phyloP scores from a whole-genome alignment of 2,329 filamentous ascomycete genomes.

The Tolypocladium ovalisporum region DNA sequence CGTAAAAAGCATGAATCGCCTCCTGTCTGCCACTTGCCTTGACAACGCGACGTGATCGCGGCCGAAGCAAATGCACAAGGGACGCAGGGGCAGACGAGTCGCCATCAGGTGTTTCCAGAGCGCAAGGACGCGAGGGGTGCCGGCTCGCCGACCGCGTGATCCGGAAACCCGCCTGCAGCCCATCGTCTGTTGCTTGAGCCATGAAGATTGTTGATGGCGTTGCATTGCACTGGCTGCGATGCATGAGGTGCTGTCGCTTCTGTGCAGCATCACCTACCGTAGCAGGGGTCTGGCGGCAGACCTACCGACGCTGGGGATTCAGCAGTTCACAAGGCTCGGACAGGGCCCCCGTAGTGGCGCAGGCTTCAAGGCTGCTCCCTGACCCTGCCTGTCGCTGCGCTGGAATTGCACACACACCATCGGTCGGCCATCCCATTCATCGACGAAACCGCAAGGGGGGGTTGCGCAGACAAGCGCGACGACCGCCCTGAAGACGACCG shows the following conservation, averaged over 20 bases:
- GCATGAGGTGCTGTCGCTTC: background rate
- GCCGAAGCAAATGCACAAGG: background rate
- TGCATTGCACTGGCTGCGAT: background rate
- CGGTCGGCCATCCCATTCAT: background rate
- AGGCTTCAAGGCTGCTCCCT: background rate
- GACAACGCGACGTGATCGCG: conserved; percentile 2
- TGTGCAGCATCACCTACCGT: no score
- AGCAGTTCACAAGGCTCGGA: background rate
- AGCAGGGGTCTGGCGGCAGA: conserved; percentile 7
- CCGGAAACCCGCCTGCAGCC: background rate
- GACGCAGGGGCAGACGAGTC: background rate
- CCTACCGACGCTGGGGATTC: conserved; percentile 5
- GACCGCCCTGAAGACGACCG: background rate
- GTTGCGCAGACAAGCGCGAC: background rate
- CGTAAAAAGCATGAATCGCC: conserved; percentile 5
- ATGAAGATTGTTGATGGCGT: background rate
- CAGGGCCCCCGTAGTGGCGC: background rate
- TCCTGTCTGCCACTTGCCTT: conserved; percentile 5
- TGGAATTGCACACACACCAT: background rate
- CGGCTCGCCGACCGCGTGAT: background rate
- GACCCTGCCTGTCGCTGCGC: background rate
- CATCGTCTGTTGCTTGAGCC: background rate
- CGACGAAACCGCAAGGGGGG: background rate
- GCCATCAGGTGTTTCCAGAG: background rate
- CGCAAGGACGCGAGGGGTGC: background rate